These are phyloP conservation scores for Ajuga chamaepitys DNA, from an alignment of 257 asterid species.

Conservation along the genomic window DNA sequence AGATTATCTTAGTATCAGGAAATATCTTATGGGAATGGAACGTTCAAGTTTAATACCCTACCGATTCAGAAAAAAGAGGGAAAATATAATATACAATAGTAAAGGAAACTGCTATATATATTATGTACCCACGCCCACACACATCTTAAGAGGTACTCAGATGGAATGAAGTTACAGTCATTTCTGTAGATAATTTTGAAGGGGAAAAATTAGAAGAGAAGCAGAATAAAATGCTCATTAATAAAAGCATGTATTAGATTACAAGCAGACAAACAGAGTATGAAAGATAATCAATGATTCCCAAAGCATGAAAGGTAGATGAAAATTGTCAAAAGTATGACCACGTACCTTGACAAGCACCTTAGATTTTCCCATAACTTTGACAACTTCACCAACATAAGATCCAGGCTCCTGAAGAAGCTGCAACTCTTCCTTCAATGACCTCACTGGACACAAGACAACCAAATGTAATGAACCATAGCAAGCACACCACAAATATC, in stretches of 20 bases:
- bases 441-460: constrained; percentile 43
- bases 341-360: constrained; percentile 82
- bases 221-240: background rate
- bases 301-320: background rate
- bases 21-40: background rate
- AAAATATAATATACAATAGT: background rate
- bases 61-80: background rate
- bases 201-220: background rate
- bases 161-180: background rate
- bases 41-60: background rate
- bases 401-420: constrained; percentile 97
- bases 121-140: background rate
- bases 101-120: background rate
- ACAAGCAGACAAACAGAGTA: background rate
- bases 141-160: background rate
- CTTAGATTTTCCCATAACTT: constrained; percentile 94
- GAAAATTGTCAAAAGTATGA: background rate
- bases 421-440: constrained; percentile 89
- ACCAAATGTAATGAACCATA: background rate
- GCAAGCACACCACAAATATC: background rate
- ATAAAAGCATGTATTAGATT: background rate
- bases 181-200: background rate
- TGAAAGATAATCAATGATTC: background rate
- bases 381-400: constrained; percentile 92
- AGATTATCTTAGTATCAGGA: background rate